phyloP scores from a whole-genome alignment of 169 alveolate species.

The Cyclospora cayetanensis region DNA sequence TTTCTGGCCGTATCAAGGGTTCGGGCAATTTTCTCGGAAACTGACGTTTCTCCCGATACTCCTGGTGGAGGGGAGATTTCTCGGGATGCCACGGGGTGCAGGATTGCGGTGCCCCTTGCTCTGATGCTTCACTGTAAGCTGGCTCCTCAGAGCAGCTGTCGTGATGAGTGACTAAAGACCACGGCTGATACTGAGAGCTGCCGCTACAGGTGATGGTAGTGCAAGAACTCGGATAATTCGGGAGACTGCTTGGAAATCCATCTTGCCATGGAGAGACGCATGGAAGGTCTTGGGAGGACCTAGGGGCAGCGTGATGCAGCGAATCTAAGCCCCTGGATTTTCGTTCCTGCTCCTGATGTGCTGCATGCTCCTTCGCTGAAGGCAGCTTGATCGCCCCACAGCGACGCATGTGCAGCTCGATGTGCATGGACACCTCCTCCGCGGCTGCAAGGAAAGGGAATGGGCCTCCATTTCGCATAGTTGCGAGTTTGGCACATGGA shows the following conservation, averaged over 20 bases:
- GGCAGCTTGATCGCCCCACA: neutral
- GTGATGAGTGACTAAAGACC: neutral
- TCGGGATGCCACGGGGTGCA: too few relatives aligned
- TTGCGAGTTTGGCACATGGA: conserved; percentile 23
- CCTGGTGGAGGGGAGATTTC: too few relatives aligned
- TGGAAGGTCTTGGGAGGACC: neutral
- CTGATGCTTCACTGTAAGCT: too few relatives aligned
- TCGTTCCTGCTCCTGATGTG: neutral
- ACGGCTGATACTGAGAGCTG: neutral
- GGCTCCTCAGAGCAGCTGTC: too few relatives aligned
- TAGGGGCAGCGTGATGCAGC: neutral
- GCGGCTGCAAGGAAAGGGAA: conserved; percentile 29
- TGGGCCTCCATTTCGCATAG: conserved; percentile 3
- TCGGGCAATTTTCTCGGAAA: neutral
- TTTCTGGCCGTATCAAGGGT: neutral
- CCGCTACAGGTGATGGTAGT: neutral
- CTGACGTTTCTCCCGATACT: neutral
- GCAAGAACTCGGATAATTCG: neutral
- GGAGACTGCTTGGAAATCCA: neutral
- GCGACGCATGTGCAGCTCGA: conserved; percentile 19
- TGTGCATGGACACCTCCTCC: conserved; percentile 24
- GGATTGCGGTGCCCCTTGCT: too few relatives aligned
- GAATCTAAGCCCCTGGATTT: neutral
- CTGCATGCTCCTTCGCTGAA: neutral
- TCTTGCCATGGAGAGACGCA: neutral